A percentile compares a stretch with the other conserved stretches of the same genome.
These are phyloP conservation scores for Pseudogymnoascus sp. DNA, from an alignment of 2,329 filamentous ascomycete genomes.

Conservation along the genomic window DNA sequence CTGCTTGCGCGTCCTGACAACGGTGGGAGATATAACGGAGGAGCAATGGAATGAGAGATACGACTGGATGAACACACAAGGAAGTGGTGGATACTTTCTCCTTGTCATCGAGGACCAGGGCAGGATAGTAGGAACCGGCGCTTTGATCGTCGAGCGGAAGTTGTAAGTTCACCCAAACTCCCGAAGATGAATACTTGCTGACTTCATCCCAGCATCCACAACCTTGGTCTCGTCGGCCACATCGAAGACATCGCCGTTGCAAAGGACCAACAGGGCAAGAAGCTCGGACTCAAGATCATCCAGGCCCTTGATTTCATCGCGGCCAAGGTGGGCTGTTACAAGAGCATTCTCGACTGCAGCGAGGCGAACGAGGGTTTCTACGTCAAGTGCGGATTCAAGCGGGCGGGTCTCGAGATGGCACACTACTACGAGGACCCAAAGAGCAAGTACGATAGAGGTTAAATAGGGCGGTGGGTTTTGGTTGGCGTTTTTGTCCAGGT, in stretches of 20 bases:
- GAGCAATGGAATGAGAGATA: constrained; percentile 69
- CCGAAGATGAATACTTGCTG: constrained; percentile 14
- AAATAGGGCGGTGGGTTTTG: not conserved
- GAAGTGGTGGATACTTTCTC: constrained; percentile 69
- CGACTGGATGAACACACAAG: constrained; percentile 65
- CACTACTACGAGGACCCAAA: constrained; percentile 60
- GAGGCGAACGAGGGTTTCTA: constrained; percentile 97
- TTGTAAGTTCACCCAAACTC: constrained; percentile 51
- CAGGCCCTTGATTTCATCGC: constrained; percentile 88
- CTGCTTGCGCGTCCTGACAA: constrained; percentile 83
- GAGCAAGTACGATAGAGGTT: not conserved
- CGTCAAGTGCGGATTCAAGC: constrained; percentile 90
- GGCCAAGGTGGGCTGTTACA: constrained; percentile 87
- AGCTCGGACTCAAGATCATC: constrained; percentile 84
- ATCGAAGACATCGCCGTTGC: constrained; percentile 97
- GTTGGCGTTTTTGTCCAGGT: not conserved
- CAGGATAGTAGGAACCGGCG: constrained; percentile 75
- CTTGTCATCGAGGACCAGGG: constrained; percentile 69
- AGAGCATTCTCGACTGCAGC: constrained; percentile 93
- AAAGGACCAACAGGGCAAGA: constrained; percentile 95
- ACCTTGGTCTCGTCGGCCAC: constrained; percentile 77
- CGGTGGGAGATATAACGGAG: constrained; percentile 75
- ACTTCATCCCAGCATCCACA: constrained; percentile 56
- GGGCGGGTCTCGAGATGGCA: constrained; percentile 91
- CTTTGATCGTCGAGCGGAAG: constrained; percentile 87